Base-by-base conservation (phyloP, 176 grass and related monocot genomes). In the barley (Hordeum vulgare) region DNA sequence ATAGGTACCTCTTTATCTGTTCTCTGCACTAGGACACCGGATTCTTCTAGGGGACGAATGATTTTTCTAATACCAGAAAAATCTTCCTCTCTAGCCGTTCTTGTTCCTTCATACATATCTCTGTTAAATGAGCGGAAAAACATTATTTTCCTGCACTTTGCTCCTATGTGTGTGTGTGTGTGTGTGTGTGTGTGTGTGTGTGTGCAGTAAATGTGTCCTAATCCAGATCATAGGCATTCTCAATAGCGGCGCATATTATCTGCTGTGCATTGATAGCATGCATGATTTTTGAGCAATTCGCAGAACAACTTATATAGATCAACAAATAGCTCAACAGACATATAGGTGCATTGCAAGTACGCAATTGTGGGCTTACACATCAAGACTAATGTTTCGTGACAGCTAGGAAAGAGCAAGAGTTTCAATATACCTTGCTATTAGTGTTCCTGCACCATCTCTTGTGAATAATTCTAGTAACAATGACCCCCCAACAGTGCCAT, bases 71-170 rank as follows among this genome's bases (percentile, higher is more conserved):
- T 98, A 58, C 92, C 95, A 88, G 86, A 80, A 88, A 95, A 65
- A 88, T 98, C 96, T 91, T 76, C 89, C 58, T 88, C 89, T 82
- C 75, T 91, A 56, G 92, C 92, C 71, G 64, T 93, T 86, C 92
- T 92, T 78, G 90, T 93, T 80, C 96, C 96, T 86, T 98, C 93
- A 70, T 98, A 98, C 85, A 95, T 83, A 80, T 95, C 96, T 66
- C 96, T 97, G 56, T 21, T 58, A 78, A 69, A 66, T 39, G 77
- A 59, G 13, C 56, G 29, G 36, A 62, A 63, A 63, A 45, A 59
- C 4, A 61, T 83, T 54, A 89, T 40, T 76, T 40, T 71, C 18
- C 17, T 35, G 28, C 6, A 71, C 35, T 61, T 29, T 69, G 7
- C 21, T 80, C 44, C 40, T 62, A 28, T n/a, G n/a, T n/a, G n/a